Base-by-base conservation (phyloP, 148 eudicot genomes). In the Fagopyrum esculentum region DNA sequence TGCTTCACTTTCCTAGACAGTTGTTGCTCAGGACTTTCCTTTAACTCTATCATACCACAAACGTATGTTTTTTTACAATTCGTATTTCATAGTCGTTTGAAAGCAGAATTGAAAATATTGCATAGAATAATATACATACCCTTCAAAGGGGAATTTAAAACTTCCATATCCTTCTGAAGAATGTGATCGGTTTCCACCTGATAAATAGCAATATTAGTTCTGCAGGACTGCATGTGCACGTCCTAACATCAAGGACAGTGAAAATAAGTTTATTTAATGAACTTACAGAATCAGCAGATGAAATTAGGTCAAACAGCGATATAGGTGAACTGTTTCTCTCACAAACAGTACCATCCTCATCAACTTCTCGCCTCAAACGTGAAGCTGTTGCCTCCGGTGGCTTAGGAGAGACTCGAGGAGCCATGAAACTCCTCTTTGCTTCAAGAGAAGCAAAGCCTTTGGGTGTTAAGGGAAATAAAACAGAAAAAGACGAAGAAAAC, bases 361-460 rank as follows among this genome's bases (percentile, higher is more conserved):
- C 49, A 66, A 17, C 80, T 52, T 73, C 85, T 73, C 72, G 80
- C 52, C 59, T 29, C 49, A 59, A 56, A 71, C 80, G 73, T 40
- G 83, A 78, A 47, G 80, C 83, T 81, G 76, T 77, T 80, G 73
- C 78, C 77, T 72, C 79, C 50, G 80, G 76, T 74, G 78, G 77
- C 57, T 76, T 81, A 30, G 90, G 87, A 64, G 83, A 78, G 59
- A 30, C 77, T 74, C 99, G 86, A 57, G 99, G 99, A 66, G 87
- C 89, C 77, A 71, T 90, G 79, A 89, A 92, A 51, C 84, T 87
- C 82, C 90, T 81, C 85, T 95, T 95, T 73, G 99, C 97, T 88
- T 95, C 99, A 63, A 92, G 85, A 74, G 99, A 89, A 68, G 99
- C 93, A 88, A 83, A 86, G 82, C 99, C 99, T 95, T 81, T 79